Conservation (phyloP, 2,329 filamentous ascomycete genomes). For the Zasmidium angulare region DNA sequence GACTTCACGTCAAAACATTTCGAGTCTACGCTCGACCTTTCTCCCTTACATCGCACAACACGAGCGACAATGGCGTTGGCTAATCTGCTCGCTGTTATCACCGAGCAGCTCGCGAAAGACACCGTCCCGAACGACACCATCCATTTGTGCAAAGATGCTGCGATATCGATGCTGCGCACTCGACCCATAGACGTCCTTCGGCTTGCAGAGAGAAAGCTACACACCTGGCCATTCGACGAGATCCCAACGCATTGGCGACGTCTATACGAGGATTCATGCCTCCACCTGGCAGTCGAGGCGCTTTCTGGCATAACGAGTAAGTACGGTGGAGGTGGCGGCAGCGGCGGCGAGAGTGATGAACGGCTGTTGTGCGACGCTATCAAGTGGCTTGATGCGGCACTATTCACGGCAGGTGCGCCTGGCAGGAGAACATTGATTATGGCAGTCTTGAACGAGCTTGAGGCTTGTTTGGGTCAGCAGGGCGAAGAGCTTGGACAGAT, state of each 20-base stretch:
- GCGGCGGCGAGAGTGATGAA: background rate
- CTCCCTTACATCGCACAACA: background rate
- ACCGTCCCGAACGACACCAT: conserved; percentile 36
- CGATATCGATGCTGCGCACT: conserved; percentile 37
- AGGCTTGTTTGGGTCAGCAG: conserved; percentile 23
- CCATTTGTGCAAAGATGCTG: conserved; percentile 42
- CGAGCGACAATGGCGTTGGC: too few relatives aligned
- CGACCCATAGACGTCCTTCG: conserved; percentile 55
- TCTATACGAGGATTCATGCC: conserved; percentile 68
- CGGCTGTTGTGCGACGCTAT: conserved; percentile 47
- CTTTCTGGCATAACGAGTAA: too few relatives aligned
- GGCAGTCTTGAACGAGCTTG: conserved; percentile 54
- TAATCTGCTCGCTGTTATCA: too few relatives aligned
- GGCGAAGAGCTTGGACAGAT: background rate
- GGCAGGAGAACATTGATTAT: conserved; percentile 50
- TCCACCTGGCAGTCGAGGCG: conserved; percentile 57
- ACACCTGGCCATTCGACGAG: conserved; percentile 66
- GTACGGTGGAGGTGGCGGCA: background rate
- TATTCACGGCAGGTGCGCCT: conserved; percentile 72
- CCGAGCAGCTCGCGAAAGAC: too few relatives aligned
- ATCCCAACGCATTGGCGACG: conserved; percentile 68
- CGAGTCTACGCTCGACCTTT: background rate
- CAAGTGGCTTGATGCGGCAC: conserved; percentile 67
- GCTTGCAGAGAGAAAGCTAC: conserved; percentile 65
- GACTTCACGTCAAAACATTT: background rate